Conservation (phyloP, 177 flowering plant genomes). For the Telopea speciosissima region DNA sequence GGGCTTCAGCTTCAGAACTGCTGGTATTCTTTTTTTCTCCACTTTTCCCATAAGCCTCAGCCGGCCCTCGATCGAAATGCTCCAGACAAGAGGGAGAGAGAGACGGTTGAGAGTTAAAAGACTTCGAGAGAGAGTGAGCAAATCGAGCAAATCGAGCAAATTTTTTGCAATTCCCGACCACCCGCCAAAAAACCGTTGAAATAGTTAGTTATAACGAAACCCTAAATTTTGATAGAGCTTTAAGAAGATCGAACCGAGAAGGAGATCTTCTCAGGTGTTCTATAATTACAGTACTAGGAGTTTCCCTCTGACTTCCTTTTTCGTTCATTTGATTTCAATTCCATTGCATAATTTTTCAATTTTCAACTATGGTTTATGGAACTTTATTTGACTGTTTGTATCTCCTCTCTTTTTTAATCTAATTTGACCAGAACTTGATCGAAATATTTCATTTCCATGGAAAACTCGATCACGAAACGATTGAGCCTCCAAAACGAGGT, state of each 20-base stretch:
- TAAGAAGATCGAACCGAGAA: not conserved
- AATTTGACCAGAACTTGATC: not conserved
- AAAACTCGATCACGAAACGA: slow-evolving; percentile 11
- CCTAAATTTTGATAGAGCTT: not conserved
- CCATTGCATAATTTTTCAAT: not conserved
- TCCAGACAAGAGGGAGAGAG: too few relatives aligned
- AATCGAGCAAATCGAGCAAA: not conserved
- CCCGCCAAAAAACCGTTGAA: slow-evolving; percentile 1
- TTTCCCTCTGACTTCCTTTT: not conserved
- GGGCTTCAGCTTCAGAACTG: too few relatives aligned
- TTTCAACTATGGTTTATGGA: not conserved
- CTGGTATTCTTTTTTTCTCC: too few relatives aligned
- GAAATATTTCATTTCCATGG: slow-evolving; percentile 5
- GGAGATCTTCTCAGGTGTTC: not conserved
- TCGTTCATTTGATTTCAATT: not conserved
- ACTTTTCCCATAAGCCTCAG: too few relatives aligned
- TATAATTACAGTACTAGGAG: not conserved
- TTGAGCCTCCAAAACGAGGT: slow-evolving; percentile 17
- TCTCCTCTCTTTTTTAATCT: not conserved
- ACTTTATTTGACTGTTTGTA: not conserved
- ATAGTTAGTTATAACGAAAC: not conserved
- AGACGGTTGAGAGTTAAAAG: too few relatives aligned
- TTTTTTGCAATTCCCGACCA: not conserved
- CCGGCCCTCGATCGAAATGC: too few relatives aligned
- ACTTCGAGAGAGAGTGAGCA: not conserved